These are phyloP conservation scores for Maudiozyma barnettii DNA, from an alignment of 805 yeast species.

Conservation along the genomic window DNA sequence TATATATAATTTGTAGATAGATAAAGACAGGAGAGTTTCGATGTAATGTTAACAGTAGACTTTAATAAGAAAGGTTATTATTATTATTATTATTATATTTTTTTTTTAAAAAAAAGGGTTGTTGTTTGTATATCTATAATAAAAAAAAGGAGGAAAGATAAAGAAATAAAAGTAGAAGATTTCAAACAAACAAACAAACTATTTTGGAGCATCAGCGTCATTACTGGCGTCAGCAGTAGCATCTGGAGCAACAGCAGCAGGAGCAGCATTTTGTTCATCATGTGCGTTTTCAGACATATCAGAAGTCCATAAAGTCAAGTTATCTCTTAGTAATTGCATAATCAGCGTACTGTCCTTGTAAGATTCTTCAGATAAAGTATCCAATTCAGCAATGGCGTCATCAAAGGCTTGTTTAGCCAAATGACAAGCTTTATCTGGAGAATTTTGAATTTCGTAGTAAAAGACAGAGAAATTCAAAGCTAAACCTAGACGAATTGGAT, in stretches of 20 bases:
- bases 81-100: neutral
- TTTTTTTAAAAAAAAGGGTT: neutral
- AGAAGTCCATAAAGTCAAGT: conserved; percentile 95
- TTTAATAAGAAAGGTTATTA: neutral
- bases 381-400: conserved; percentile 98
- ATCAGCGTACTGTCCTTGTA: conserved; percentile 97
- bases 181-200: too few species aligned
- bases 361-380: conserved; percentile 93
- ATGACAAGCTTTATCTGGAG: conserved; percentile 98
- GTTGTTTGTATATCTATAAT: too few species aligned
- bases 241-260: conserved; percentile 7
- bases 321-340: conserved; percentile 98
- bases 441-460: conserved; percentile 95
- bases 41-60: neutral
- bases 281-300: conserved; percentile 81
- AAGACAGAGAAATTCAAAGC: conserved; percentile 97
- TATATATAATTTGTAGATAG: neutral
- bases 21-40: neutral
- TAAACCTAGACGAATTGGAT: conserved; percentile 95
- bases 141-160: neutral
- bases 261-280: conserved; percentile 23
- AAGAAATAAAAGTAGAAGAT: too few species aligned
- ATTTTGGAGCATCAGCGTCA: conserved; percentile 23
- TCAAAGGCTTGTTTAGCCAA: conserved; percentile 98
- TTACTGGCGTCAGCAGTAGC: conserved; percentile 16